Percentiles rank a stretch among this genome's conserved stretches.
Conservation (phyloP, 805 yeast genomes). For the Yarrowia osloensis region DNA sequence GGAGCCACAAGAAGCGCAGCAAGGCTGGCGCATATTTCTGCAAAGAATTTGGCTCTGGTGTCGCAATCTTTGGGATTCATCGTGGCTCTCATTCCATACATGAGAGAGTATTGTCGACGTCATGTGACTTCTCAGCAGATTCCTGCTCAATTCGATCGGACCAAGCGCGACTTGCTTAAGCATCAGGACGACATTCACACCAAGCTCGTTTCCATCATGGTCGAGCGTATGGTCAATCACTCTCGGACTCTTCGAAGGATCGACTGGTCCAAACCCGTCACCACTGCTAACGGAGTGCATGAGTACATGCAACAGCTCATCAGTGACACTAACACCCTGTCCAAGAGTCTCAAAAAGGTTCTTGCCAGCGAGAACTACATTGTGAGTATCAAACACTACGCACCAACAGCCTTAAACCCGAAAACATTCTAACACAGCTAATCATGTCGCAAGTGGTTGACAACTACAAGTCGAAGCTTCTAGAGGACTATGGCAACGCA, state of each 20-base stretch:
- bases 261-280: constrained; percentile 54
- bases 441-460: constrained; percentile 47
- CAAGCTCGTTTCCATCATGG: constrained; percentile 70
- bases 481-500: constrained; percentile 54
- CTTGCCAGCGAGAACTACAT: constrained; percentile 53
- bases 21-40: constrained; percentile 70
- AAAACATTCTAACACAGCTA: constrained; percentile 31
- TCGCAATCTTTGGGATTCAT: constrained; percentile 63
- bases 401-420: neutral
- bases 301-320: constrained; percentile 65
- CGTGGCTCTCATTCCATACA: constrained; percentile 45
- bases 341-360: constrained; percentile 59
- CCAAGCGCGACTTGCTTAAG: constrained; percentile 51
- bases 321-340: constrained; percentile 65
- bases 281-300: constrained; percentile 53
- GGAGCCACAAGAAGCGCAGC: constrained; percentile 71
- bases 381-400: neutral
- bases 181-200: constrained; percentile 65
- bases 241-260: constrained; percentile 43
- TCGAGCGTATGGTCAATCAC: constrained; percentile 58
- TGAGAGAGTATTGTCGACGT: constrained; percentile 42
- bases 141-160: constrained; percentile 46
- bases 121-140: constrained; percentile 41
- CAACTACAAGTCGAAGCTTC: constrained; percentile 57
- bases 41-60: constrained; percentile 68